These are phyloP conservation scores for Rhodotorula sp. DNA, from an alignment of 1,284 basidiomycete genomes.

Conservation along the genomic window DNA sequence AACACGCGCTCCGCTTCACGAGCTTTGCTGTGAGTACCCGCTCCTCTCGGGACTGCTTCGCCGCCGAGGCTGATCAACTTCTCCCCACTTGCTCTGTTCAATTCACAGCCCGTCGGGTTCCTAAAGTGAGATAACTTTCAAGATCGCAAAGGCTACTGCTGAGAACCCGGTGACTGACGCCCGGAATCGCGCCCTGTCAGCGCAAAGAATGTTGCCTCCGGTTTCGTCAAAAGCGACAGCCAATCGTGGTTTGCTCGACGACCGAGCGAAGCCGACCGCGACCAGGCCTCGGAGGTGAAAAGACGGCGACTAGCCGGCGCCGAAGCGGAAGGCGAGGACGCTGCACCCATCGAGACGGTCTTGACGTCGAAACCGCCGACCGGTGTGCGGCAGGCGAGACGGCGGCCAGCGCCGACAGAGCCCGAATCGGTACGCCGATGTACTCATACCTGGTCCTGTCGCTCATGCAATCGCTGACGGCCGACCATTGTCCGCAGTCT, in stretches of 20 bases:
- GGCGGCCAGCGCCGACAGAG: not conserved
- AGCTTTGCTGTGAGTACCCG: conserved; percentile 13
- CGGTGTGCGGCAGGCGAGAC: conserved; percentile 7
- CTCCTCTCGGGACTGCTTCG: not conserved
- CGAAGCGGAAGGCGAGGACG: conserved; percentile 11
- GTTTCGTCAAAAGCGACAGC: conserved; percentile 27
- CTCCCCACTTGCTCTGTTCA: conserved; percentile 14
- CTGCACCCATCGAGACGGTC: not conserved
- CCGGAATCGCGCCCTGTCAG: conserved; percentile 4
- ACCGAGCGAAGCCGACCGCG: conserved; percentile 18
- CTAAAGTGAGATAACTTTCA: conserved; percentile 23
- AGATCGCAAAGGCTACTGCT: no score
- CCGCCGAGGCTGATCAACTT: not conserved
- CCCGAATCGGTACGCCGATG: not conserved
- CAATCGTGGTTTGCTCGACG: conserved; percentile 33
- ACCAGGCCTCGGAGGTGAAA: conserved; percentile 26
- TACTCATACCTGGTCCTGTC: no score
- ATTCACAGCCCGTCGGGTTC: conserved; percentile 30
- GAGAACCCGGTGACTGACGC: not conserved
- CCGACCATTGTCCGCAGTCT: no score
- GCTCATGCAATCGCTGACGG: not conserved
- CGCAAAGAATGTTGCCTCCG: conserved; percentile 38
- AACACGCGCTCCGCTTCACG: conserved; percentile 10
- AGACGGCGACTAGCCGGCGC: conserved; percentile 30
- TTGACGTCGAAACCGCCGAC: not conserved